Base-by-base conservation (phyloP, 495 filamentous ascomycete genomes). In the Penicillium argentinense region DNA sequence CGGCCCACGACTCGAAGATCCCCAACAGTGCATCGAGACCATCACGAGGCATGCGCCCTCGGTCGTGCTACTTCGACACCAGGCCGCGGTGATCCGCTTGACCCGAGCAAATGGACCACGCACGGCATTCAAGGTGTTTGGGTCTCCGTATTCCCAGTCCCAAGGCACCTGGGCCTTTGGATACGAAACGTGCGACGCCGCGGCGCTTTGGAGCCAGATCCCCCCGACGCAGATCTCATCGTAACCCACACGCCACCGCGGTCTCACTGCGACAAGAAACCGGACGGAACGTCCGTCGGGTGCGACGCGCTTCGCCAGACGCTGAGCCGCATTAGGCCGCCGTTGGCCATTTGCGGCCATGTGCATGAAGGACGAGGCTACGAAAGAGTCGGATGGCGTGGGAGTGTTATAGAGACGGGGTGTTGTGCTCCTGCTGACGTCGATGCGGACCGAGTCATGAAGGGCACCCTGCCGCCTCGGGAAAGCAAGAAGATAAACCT, bases 101-200 rank as follows among this genome's bases (percentile, higher is more conserved):
- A 72, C 54, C 17, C 72, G 76, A 18, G 64, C 78, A 8, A 66
- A 66, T 18, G 86, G 85, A 0, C 84, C 86, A 37, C 71, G 67
- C 12, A 90, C 84, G 25, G 68, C 63, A 18, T 88, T 93, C 65
- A 84, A 77, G 37, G 76, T 91, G 19, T 91, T 91, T 50, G 87
- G 86, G 5, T 91, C 86, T 2, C 89, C 88, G 1, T 85, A 77
- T 49, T 82, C 82, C 19, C 87, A 84, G 2, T 71, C 69, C 5
- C 54, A 69, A n/a, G 79, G 83, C 2, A 67, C 66, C 9, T 91
- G 87, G 87, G 87, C 87, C 0, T 92, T 88, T 54, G 75, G 79
- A 53, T 92, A 92, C 60, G 64, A 71, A 12, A 58, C 64, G 5
- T 55, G 59, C 4, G 59, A 76, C 27, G 81, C 79, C 11, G 47